Evolutionary conservation across 371 early-diverging fungal species (phyloP), one percentile per base, ranked within the genome.

Genomic region (Mortierella sp.): DNA sequence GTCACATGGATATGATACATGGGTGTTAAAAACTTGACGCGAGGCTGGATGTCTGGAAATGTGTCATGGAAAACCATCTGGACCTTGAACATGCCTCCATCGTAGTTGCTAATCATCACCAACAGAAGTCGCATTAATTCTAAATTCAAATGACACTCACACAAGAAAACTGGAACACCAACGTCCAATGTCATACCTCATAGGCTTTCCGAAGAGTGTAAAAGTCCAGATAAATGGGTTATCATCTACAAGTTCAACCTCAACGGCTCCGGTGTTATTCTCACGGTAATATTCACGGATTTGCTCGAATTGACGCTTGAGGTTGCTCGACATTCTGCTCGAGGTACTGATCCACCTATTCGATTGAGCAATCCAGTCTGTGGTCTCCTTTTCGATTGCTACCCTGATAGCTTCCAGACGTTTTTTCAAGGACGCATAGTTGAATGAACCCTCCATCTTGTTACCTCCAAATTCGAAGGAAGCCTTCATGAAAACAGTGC

Each of bases 201-300:
- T 83, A 0, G 77, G 85, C 61, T 77, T 72, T n/a, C 87, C 86
- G 62, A 86, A 71, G 32, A 89, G 58, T 8, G 85, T 84, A 40
- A 87, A 75, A 26, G 61, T 72, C 90, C 90, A 90, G 10, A 84
- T 73, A 69, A 85, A 90, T 2, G 90, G 90, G 68, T 89, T 90
- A 47, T 71, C 79, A n/a, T 89, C 85, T 22, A 72, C 76, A 15
- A 90, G 82, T 60, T 86, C 85, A 22, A 90, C 55, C 42, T 86
- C 78, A 23, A 89, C 76, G 5, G 61, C 68, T 15, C 70, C 70
- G 10, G 86, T 83, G 61, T 75, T 83, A 32, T 83, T 85, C 47
- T 83, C 82, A 19, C 84, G 82, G 31, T 85, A 81, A 43, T 53
- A 69, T 35, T 83, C 83, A 32, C 71, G 70, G 40, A 89, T 86